Conservation (phyloP, 805 yeast species). For the Myxozyma melibiosi region DNA sequence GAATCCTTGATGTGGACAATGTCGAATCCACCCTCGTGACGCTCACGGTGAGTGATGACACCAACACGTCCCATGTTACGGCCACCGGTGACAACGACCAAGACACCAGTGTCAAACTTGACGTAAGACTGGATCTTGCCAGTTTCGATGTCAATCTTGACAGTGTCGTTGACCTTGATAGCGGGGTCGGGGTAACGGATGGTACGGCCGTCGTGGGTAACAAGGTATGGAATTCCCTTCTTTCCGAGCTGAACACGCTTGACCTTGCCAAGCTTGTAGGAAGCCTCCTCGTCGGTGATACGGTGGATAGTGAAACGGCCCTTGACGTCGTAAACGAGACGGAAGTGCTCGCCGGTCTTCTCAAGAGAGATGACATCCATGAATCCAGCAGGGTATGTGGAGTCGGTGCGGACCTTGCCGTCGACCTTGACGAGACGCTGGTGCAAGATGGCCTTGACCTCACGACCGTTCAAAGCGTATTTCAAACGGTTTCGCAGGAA, state of each 20-base stretch:
- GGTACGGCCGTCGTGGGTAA: conserved; percentile 99
- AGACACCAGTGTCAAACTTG: conserved; percentile 89
- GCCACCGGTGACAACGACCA: conserved; percentile 95
- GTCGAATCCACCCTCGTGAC: conserved; percentile 98
- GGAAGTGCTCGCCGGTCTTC: conserved; percentile 99
- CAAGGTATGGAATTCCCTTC: conserved; percentile 97
- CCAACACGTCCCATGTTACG: conserved; percentile 98
- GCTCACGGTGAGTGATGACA: conserved; percentile 93
- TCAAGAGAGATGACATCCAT: conserved; percentile 98
- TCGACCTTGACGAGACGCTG: conserved; percentile 98
- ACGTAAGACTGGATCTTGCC: conserved; percentile 91
- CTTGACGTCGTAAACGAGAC: conserved; percentile 96
- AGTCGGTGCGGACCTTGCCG: conserved; percentile 98
- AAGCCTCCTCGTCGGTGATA: conserved; percentile 97
- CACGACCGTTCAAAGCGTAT: conserved; percentile 99
- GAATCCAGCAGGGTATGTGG: conserved; percentile 99
- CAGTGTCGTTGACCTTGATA: conserved; percentile 96
- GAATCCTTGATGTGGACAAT: conserved; percentile 95
- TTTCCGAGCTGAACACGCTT: conserved; percentile 98
- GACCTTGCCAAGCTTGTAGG: conserved; percentile 97
- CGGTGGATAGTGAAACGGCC: conserved; percentile 99
- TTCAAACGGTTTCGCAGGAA: conserved; percentile 98
- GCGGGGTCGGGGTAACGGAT: conserved; percentile 99
- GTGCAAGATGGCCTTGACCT: conserved; percentile 97
- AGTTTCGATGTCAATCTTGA: conserved; percentile 92